These are phyloP conservation scores for Mycena olivaceomarginata DNA, from an alignment of 768 basidiomycete genomes.

Conservation along the genomic window DNA sequence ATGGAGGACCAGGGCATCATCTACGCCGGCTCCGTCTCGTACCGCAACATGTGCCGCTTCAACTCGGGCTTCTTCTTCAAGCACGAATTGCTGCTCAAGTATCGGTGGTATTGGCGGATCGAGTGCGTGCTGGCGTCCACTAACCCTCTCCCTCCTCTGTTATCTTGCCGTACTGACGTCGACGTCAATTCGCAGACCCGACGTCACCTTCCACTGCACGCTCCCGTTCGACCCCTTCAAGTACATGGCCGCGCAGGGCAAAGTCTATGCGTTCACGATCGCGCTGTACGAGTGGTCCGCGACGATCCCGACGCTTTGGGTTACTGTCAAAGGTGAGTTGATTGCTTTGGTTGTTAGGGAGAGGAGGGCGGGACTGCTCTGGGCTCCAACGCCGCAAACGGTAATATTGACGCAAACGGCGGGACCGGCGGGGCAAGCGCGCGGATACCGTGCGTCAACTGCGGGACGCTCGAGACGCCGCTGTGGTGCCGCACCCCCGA, in stretches of 20 bases:
- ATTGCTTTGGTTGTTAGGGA: not conserved
- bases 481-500: conserved; percentile 90
- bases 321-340: conserved; percentile 75
- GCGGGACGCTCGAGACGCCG: conserved; percentile 86
- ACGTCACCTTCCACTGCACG: conserved; percentile 86
- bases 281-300: conserved; percentile 83
- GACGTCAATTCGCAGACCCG: no score
- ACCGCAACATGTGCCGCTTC: conserved; percentile 84
- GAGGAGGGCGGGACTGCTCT: no score
- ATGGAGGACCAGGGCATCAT: conserved; percentile 74
- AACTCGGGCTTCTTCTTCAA: conserved; percentile 87
- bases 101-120: conserved; percentile 88
- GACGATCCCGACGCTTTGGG: conserved; percentile 87
- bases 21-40: conserved; percentile 64
- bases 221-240: conserved; percentile 80
- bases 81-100: conserved; percentile 79
- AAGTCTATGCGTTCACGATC: conserved; percentile 85
- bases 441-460: conserved; percentile 79
- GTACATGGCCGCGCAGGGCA: conserved; percentile 82
- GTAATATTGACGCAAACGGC: not conserved
- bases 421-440: conserved; percentile 34
- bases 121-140: conserved; percentile 59
- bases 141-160: no score
- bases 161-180: no score
- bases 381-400: not conserved